Conservation (phyloP, 75 land plant species). For the Pseudotsuga menziesii region DNA sequence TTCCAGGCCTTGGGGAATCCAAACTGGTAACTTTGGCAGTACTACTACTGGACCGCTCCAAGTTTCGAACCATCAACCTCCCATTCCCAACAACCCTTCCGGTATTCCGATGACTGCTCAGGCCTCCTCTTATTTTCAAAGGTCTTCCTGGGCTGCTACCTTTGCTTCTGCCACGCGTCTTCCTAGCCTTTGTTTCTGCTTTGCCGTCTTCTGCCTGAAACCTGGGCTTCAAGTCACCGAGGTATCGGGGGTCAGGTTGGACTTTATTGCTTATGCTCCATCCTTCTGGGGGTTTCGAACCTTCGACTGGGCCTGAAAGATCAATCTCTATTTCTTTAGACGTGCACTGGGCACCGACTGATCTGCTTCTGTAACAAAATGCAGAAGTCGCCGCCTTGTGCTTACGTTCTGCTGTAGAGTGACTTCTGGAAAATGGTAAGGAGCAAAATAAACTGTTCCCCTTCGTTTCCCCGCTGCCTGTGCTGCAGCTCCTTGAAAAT, state of each 20-base stretch:
- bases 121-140: not conserved
- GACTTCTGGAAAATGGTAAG: conserved; percentile 6
- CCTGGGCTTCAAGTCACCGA: not conserved
- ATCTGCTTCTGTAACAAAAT: conserved; percentile 7
- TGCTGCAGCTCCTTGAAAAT: conserved; percentile 8
- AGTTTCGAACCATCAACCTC: conserved; percentile 8
- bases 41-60: not conserved
- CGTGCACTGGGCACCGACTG: not conserved
- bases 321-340: not conserved
- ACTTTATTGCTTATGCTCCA: too few species aligned
- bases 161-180: not conserved
- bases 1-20: conserved; percentile 6
- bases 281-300: not conserved
- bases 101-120: not conserved
- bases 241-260: not conserved
- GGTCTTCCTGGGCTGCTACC: not conserved
- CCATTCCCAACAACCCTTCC: not conserved
- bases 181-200: not conserved
- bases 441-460: conserved; percentile 3
- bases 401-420: conserved; percentile 4
- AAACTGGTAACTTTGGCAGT: not conserved
- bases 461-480: not conserved
- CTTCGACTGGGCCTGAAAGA: not conserved
- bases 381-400: not conserved
- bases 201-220: not conserved